Base-by-base conservation (phyloP, 2,329 filamentous ascomycete genomes). In the Apiospora hydei region DNA sequence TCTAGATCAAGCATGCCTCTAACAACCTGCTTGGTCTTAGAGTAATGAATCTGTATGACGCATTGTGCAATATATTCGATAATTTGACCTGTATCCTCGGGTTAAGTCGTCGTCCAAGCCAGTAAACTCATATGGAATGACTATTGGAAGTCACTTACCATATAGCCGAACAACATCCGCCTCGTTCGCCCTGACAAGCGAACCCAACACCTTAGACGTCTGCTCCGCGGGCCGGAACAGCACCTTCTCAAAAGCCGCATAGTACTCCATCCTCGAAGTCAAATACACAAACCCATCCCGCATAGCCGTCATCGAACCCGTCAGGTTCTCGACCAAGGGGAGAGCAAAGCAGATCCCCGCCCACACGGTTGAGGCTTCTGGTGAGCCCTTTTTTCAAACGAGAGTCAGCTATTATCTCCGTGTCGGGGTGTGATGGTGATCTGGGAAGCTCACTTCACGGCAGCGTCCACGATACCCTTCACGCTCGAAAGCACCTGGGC, bases 181-280 rank as follows among this genome's bases (percentile, higher is more conserved):
- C 3, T 57, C 34, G 26, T 34, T 57, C 16, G 51, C 26, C 34
- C 34, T 57, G 1, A 34, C 26, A 6, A 57, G 51, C 13, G 51
- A 0, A 8, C 8, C 46, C 46, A 18, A 1, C 4, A n/a, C n/a
- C n/a, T n/a, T n/a, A n/a, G n/a, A n/a, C n/a, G n/a, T n/a, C n/a
- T n/a, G n/a, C n/a, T n/a, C n/a, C n/a, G n/a, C n/a, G n/a, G n/a
- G n/a, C n/a, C n/a, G n/a, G 26, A 57, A 57, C 51, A 57, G 8
- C 4, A 57, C 51, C 2, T 13, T 4, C 26, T 57, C 51, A 4
- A 57, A 34, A 0, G 51, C 51, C 14, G 51, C 26, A 10, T 57
- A 57, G 51, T 57, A 57, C 26, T 57, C 51, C 51, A 57, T 57
- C 5, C 51, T 57, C 26, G 51, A 57, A 8, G 51, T 57, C 26